These are phyloP conservation scores for Pseudogymnoascus sp. DNA, from an alignment of 2,329 filamentous ascomycete species.

Conservation along the genomic window DNA sequence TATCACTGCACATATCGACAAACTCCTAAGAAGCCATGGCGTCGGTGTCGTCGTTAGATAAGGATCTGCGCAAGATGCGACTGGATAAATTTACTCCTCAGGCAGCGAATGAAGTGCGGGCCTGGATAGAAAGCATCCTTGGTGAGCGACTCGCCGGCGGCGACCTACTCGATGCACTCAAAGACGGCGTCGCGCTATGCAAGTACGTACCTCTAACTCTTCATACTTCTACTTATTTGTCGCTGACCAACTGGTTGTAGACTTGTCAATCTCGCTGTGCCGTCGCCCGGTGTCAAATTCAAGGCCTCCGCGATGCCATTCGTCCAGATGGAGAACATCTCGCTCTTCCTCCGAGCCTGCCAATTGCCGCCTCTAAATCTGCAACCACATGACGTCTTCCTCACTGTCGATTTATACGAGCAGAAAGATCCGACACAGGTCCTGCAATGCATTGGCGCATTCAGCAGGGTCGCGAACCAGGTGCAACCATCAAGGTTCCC, in stretches of 20 bases:
- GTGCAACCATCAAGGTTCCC: conserved; percentile 68
- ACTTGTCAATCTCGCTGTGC: conserved; percentile 71
- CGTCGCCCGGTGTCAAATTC: conserved; percentile 74
- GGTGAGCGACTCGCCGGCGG: conserved; percentile 61
- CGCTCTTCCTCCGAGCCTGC: conserved; percentile 85
- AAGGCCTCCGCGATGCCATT: conserved; percentile 91
- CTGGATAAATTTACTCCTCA: conserved; percentile 87
- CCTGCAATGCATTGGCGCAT: conserved; percentile 81
- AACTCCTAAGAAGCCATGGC: conserved; percentile 53
- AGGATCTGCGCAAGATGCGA: conserved; percentile 89
- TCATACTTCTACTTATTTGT: background rate
- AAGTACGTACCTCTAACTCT: conserved; percentile 48
- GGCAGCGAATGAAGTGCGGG: conserved; percentile 73
- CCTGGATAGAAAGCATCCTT: conserved; percentile 78
- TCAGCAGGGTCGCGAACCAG: conserved; percentile 75
- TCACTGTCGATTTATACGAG: conserved; percentile 95
- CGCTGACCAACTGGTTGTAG: conserved; percentile 28
- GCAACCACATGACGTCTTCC: conserved; percentile 88
- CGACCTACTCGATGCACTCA: conserved; percentile 78
- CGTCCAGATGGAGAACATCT: conserved; percentile 99
- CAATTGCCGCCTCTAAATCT: conserved; percentile 77
- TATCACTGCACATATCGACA: background rate
- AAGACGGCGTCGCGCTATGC: conserved; percentile 89
- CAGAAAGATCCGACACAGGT: conserved; percentile 94
- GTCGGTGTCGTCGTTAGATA: conserved; percentile 86